Conservation (phyloP, 148 eudicot species). For the Mesembryanthemum crystallinum region DNA sequence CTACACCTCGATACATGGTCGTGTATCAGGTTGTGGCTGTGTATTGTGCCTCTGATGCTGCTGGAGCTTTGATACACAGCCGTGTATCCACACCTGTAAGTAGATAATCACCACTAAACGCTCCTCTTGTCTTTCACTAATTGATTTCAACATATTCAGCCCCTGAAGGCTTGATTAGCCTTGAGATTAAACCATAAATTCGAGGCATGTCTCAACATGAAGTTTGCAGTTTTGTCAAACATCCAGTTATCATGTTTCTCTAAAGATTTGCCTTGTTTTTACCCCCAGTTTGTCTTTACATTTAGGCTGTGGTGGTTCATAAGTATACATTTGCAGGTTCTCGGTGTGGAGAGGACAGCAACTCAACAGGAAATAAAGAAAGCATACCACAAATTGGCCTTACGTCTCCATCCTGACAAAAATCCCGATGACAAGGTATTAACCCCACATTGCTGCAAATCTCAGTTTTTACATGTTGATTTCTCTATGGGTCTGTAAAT, state of each 20-base stretch:
- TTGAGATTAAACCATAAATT: too few species aligned
- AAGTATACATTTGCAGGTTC: conserved; percentile 43
- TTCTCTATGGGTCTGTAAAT: background rate
- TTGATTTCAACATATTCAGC: too few species aligned
- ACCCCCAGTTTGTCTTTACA: background rate
- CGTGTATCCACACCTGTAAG: too few species aligned
- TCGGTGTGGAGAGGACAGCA: conserved; percentile 77
- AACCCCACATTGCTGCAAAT: background rate
- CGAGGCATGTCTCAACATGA: too few species aligned
- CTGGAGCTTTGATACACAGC: too few species aligned
- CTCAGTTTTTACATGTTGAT: background rate
- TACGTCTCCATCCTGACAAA: conserved; percentile 94
- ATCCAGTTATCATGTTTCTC: background rate
- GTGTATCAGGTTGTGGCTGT: too few species aligned
- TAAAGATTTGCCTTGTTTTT: background rate
- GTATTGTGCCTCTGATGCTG: too few species aligned
- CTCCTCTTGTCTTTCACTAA: too few species aligned
- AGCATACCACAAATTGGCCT: conserved; percentile 87
- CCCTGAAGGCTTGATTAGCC: too few species aligned
- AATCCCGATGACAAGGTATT: conserved; percentile 91
- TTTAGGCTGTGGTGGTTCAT: background rate
- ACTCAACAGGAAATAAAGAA: conserved; percentile 84
- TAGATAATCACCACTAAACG: too few species aligned
- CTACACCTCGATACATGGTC: too few species aligned
- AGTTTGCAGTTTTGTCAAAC: background rate